These are phyloP conservation scores for Calophaca sinica DNA, from an alignment of 306 rosid genomes.

Conservation along the genomic window DNA sequence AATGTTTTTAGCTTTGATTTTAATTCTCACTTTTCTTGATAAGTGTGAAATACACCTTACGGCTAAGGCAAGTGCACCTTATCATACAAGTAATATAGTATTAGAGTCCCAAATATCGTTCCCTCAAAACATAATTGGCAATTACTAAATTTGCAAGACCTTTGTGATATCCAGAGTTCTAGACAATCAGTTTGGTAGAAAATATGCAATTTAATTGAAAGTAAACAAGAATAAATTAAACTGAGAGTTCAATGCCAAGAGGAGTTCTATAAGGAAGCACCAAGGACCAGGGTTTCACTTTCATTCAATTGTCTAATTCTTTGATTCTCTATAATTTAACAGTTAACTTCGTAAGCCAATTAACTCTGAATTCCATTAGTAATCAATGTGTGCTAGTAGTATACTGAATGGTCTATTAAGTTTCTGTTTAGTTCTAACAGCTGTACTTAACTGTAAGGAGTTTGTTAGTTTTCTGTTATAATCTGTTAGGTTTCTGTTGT, in stretches of 20 bases:
- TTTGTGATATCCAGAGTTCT: not conserved
- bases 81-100: not conserved
- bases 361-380: not conserved
- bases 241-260: not conserved
- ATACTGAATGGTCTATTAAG: too few species aligned
- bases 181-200: not conserved
- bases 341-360: not conserved
- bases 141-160: too few species aligned
- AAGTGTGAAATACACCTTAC: not conserved
- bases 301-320: slow-evolving; percentile 17
- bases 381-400: not conserved
- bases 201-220: not conserved
- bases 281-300: slow-evolving; percentile 4
- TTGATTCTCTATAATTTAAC: not conserved
- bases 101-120: not conserved
- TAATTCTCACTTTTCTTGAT: not conserved
- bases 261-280: not conserved
- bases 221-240: not conserved
- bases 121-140: too few species aligned
- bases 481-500: too few species aligned
- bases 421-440: too few species aligned
- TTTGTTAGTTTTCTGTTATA: too few species aligned
- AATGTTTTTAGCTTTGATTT: not conserved
- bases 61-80: not conserved
- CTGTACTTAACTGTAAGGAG: too few species aligned